These are phyloP conservation scores for Entomophthora muscae DNA, from an alignment of 371 early-diverging fungal species.

Conservation along the genomic window DNA sequence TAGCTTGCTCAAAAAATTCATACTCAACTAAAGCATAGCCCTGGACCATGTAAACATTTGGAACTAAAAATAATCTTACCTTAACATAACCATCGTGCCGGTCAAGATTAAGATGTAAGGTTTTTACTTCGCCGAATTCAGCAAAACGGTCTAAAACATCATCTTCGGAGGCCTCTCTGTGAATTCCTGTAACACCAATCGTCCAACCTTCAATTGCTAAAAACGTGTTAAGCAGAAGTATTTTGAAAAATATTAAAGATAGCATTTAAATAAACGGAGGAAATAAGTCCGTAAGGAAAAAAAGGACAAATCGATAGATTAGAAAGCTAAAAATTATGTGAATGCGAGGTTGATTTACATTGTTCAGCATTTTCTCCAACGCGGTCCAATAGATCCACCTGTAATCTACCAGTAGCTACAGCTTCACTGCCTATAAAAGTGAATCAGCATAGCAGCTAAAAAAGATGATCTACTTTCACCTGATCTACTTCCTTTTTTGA, in stretches of 20 bases:
- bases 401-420: background rate
- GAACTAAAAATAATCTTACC: slow-evolving; percentile 23
- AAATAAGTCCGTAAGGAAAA: background rate
- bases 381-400: background rate
- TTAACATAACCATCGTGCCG: slow-evolving; percentile 90
- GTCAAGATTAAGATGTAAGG: slow-evolving; percentile 82
- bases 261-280: background rate
- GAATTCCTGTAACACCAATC: slow-evolving; percentile 69
- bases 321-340: background rate
- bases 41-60: slow-evolving; percentile 21
- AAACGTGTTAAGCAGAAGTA: background rate
- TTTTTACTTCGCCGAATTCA: slow-evolving; percentile 76
- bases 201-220: slow-evolving; percentile 91
- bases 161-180: slow-evolving; percentile 90
- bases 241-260: background rate
- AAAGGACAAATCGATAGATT: background rate
- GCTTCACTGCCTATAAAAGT: background rate
- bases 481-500: background rate
- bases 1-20: slow-evolving; percentile 60
- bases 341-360: background rate
- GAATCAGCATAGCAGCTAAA: background rate
- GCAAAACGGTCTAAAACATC: slow-evolving; percentile 70
- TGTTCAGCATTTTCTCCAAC: background rate
- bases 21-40: slow-evolving; percentile 91
- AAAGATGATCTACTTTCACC: background rate